Conservation (phyloP, 1,139 yeast species). For the Geotrichum macrosporum region DNA sequence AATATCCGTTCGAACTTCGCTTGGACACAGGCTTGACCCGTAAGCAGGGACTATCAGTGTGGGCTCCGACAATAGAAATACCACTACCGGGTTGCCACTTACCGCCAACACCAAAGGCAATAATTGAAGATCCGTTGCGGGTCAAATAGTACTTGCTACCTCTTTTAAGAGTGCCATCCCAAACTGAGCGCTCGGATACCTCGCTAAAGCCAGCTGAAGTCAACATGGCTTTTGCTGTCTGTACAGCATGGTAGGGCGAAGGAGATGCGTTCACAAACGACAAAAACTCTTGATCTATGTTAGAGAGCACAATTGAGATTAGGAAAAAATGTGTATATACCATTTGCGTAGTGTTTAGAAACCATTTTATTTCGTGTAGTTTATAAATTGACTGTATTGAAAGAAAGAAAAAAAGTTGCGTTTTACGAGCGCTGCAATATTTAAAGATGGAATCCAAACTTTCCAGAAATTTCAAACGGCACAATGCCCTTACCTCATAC, state of each 20-base stretch:
- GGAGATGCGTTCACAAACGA: slow-evolving; percentile 82
- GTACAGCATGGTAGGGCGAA: slow-evolving; percentile 92
- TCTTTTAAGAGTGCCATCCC: slow-evolving; percentile 56
- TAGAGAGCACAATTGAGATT: neutral
- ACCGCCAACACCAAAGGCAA: slow-evolving; percentile 80
- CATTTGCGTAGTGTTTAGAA: slow-evolving; percentile 21
- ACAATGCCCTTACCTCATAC: neutral
- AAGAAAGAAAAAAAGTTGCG: neutral
- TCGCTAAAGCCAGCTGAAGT: slow-evolving; percentile 63
- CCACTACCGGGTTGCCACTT: slow-evolving; percentile 78
- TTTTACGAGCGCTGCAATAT: too few species aligned
- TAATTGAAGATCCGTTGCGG: slow-evolving; percentile 79
- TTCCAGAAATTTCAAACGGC: neutral
- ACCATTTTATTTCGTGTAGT: slow-evolving; percentile 15
- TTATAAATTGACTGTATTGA: neutral
- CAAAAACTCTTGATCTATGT: slow-evolving; percentile 48
- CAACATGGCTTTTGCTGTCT: slow-evolving; percentile 54
- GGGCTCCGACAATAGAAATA: slow-evolving; percentile 86
- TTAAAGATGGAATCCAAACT: slow-evolving; percentile 3
- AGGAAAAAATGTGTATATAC: slow-evolving; percentile 4
- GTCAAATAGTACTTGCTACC: slow-evolving; percentile 56
- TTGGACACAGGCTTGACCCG: slow-evolving; percentile 85
- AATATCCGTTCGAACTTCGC: slow-evolving; percentile 58
- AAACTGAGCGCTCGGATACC: slow-evolving; percentile 65
- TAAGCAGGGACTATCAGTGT: slow-evolving; percentile 91